phyloP scores from a whole-genome alignment of 1,139 yeast species.

The Schizosaccharomyces versatilis region DNA sequence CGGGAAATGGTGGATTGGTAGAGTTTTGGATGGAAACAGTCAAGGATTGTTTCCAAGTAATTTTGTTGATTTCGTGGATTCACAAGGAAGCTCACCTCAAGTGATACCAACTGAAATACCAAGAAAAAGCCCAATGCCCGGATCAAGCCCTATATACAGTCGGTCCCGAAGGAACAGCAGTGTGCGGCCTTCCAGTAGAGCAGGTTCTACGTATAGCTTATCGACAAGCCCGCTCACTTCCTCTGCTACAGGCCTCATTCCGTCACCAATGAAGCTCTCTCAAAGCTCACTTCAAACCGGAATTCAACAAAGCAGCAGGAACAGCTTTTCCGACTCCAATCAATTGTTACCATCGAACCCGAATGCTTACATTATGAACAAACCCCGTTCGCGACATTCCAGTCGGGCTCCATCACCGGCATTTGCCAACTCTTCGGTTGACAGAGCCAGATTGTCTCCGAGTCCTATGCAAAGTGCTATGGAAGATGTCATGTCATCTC shows the following conservation, averaged over 20 bases:
- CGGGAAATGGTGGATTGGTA: conserved; percentile 86
- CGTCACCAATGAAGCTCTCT: no score
- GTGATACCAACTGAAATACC: background rate
- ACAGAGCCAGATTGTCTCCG: conserved; percentile 24
- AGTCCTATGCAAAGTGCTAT: conserved; percentile 26
- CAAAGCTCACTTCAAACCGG: no score
- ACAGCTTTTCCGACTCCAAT: no score
- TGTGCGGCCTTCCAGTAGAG: background rate
- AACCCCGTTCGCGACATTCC: no score
- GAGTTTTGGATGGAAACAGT: conserved; percentile 53
- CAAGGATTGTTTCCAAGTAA: conserved; percentile 75
- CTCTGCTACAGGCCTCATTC: background rate
- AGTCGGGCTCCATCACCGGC: no score
- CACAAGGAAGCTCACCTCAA: background rate
- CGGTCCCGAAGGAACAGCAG: background rate
- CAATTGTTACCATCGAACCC: no score
- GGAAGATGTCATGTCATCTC: conserved; percentile 19
- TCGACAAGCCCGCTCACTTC: background rate
- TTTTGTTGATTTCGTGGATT: conserved; percentile 33
- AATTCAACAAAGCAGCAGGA: no score
- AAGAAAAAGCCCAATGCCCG: background rate
- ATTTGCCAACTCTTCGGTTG: background rate
- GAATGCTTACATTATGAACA: no score
- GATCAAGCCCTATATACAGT: background rate
- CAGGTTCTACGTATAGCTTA: no score